Evolutionary conservation across 148 eudicot species (phyloP).

Genomic region (Fallopia convolvulus): DNA sequence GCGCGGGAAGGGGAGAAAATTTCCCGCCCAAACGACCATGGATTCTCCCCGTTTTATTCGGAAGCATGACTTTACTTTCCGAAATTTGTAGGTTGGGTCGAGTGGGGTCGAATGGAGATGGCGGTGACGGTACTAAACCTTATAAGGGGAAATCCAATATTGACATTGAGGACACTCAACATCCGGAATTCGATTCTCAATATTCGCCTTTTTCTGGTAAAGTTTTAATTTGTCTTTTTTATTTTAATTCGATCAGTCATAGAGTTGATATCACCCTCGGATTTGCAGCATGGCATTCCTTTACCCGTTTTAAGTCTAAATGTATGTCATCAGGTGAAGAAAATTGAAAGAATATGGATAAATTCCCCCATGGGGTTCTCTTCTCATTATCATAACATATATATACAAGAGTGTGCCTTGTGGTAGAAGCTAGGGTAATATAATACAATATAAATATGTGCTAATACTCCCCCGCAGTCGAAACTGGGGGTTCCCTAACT

Average conservation of each 20-base stretch:
- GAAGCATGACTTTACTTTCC: not conserved
- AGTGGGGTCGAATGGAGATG: not conserved
- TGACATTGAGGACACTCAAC: not conserved
- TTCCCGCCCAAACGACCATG: no score
- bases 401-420: no score
- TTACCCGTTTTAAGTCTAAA: no score
- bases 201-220: slow-evolving; percentile 1
- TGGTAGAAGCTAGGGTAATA: no score
- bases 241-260: no score
- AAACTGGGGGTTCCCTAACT: no score
- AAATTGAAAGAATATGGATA: no score
- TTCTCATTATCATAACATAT: no score
- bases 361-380: no score
- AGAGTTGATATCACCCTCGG: not conserved
- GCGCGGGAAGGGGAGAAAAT: no score
- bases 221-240: not conserved
- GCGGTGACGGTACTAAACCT: not conserved
- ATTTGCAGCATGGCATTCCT: not conserved
- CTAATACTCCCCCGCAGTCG: no score
- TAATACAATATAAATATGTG: no score
- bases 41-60: not conserved
- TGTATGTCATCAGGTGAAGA: not conserved
- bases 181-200: not conserved
- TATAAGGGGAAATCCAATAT: not conserved
- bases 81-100: not conserved